phyloP scores from a whole-genome alignment of 192 early-diverging fungal genomes.

The Coemansia sp. region DNA sequence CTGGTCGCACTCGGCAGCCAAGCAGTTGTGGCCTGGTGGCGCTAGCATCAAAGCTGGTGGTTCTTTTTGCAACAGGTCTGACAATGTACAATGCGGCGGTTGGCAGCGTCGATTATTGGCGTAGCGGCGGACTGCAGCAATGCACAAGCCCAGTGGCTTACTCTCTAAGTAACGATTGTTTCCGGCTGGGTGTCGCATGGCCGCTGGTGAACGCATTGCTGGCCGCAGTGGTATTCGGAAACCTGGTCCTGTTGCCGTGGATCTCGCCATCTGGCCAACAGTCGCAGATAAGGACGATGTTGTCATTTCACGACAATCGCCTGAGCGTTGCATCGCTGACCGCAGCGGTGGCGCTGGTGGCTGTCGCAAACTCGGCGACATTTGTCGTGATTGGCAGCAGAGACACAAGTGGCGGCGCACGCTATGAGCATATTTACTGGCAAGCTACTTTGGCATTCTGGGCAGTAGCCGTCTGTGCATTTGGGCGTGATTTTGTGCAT shows the following conservation, averaged over 20 bases:
- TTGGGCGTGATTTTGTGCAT: conserved; percentile 5
- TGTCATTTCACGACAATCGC: conserved; percentile 33
- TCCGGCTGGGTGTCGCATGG: conserved; percentile 39
- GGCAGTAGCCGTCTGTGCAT: background rate
- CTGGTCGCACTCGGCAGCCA: background rate
- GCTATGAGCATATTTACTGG: conserved; percentile 27
- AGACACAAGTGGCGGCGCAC: background rate
- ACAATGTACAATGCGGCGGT: background rate
- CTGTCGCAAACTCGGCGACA: conserved; percentile 6
- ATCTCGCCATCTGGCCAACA: background rate
- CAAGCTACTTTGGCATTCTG: conserved; percentile 23
- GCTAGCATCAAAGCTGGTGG: background rate
- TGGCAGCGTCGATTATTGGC: background rate
- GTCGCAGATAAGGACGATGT: background rate
- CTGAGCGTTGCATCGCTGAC: conserved; percentile 9
- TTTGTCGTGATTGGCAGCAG: background rate
- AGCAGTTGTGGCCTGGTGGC: background rate
- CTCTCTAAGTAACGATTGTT: conserved; percentile 28
- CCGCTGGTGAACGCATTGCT: conserved; percentile 26
- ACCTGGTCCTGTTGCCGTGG: conserved; percentile 11
- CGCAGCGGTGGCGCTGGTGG: conserved; percentile 12
- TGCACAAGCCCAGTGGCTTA: conserved; percentile 4
- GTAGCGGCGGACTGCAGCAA: conserved; percentile 7
- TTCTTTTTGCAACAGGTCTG: background rate
- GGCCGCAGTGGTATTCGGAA: background rate